Conservation (phyloP, 805 yeast species). For the Sporopachydermia lactativora region DNA sequence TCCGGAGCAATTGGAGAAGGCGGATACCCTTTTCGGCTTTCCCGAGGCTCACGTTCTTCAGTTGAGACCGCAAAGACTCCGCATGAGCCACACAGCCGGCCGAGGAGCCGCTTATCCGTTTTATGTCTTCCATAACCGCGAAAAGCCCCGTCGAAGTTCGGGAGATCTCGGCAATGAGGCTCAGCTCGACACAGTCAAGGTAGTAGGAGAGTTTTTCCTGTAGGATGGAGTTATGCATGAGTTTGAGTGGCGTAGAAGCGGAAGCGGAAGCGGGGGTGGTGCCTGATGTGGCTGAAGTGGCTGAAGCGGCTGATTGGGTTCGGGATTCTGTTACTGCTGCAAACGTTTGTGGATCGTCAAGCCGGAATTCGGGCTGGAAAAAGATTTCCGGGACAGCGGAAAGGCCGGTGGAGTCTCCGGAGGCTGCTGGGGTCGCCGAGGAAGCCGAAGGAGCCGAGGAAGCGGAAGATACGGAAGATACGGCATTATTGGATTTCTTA, state of each 20-base stretch:
- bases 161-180: conserved; percentile 70
- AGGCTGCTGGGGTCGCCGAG: too few species aligned
- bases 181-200: conserved; percentile 73
- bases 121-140: conserved; percentile 68
- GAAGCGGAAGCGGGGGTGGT: background rate
- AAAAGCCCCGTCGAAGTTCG: conserved; percentile 76
- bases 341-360: conserved; percentile 83
- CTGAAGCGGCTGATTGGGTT: conserved; percentile 34
- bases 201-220: conserved; percentile 75
- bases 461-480: background rate
- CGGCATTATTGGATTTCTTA: background rate
- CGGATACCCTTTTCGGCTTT: conserved; percentile 38
- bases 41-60: conserved; percentile 31
- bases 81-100: conserved; percentile 34
- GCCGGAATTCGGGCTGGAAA: conserved; percentile 50
- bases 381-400: conserved; percentile 54
- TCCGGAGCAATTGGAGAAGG: conserved; percentile 33
- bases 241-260: background rate
- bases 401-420: too few species aligned
- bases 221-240: conserved; percentile 33
- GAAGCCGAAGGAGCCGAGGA: background rate
- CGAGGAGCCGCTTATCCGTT: conserved; percentile 43
- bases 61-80: conserved; percentile 28
- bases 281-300: background rate
- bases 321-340: conserved; percentile 59